Conservation (phyloP, 2,329 filamentous ascomycete genomes). For the Colletotrichum sp. region DNA sequence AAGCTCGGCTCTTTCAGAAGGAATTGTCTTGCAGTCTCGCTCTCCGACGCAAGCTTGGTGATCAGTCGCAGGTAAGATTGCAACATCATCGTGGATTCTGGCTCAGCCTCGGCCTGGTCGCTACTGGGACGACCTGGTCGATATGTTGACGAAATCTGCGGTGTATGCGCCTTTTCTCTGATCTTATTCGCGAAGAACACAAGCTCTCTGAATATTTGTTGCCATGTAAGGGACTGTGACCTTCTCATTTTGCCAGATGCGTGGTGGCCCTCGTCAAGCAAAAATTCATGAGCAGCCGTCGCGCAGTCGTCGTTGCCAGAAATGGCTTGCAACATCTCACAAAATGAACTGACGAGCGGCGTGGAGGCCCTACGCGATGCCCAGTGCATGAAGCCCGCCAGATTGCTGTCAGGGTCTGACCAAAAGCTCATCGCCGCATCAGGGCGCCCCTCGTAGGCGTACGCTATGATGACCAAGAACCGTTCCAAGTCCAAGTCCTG, state of each 20-base stretch:
- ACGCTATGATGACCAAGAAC: constrained; percentile 91
- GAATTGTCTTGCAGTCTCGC: constrained; percentile 73
- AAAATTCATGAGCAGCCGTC: constrained; percentile 83
- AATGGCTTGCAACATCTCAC: constrained; percentile 91
- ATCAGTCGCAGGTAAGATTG: constrained; percentile 92
- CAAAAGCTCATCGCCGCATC: constrained; percentile 90
- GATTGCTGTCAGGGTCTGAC: constrained; percentile 88
- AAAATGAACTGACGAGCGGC: constrained; percentile 94
- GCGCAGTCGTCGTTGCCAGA: constrained; percentile 84
- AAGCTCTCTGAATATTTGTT: constrained; percentile 89
- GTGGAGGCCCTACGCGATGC: constrained; percentile 94
- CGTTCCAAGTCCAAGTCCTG: constrained; percentile 81
- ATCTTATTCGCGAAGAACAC: constrained; percentile 82
- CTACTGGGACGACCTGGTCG: constrained; percentile 65
- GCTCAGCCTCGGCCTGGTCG: constrained; percentile 79
- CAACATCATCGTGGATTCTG: constrained; percentile 95
- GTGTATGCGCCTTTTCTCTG: constrained; percentile 69
- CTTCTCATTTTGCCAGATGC: constrained; percentile 80
- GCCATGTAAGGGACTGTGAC: constrained; percentile 87
- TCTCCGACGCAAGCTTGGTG: constrained; percentile 79
- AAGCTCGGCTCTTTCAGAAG: constrained; percentile 70
- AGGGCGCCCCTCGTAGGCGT: constrained; percentile 83
- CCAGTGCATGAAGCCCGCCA: constrained; percentile 96
- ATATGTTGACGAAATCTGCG: constrained; percentile 55
- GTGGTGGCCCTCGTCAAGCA: constrained; percentile 82